Evolutionary conservation across 2,329 filamentous ascomycete genomes (phyloP).

Genomic region (Sporothrix euskadiensis): DNA sequence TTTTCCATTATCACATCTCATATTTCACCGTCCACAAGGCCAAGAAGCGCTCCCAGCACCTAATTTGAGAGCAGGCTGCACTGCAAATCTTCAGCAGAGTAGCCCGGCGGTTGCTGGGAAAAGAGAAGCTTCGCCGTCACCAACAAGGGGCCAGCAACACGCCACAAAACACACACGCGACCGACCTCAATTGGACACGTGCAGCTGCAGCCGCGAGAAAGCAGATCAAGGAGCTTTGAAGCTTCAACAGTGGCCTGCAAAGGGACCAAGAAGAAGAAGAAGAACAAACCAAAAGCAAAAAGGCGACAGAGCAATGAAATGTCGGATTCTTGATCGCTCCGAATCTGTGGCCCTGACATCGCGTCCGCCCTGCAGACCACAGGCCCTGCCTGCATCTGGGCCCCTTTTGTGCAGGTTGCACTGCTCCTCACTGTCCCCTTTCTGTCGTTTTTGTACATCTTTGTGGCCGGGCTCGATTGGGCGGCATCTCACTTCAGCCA

Average conservation of each 20-base stretch:
- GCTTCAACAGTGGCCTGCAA: background rate
- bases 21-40: slow-evolving; percentile 5
- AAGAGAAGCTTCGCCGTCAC: background rate
- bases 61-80: background rate
- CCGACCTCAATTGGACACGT: background rate
- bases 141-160: background rate
- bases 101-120: no score
- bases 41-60: background rate
- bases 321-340: background rate
- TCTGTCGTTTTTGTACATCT: background rate
- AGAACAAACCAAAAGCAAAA: background rate
- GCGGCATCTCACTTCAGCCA: background rate
- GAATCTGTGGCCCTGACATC: slow-evolving; percentile 16
- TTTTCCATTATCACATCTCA: slow-evolving; percentile 6
- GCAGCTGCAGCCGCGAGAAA: background rate
- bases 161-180: background rate
- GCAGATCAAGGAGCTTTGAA: background rate
- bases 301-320: background rate
- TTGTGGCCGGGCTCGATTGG: background rate
- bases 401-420: background rate
- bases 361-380: background rate
- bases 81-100: background rate
- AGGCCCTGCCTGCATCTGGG: background rate
- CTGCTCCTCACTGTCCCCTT: background rate
- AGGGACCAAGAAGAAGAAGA: background rate